phyloP scores from a whole-genome alignment of 495 filamentous ascomycete species.

The Achaetomiella virescens region DNA sequence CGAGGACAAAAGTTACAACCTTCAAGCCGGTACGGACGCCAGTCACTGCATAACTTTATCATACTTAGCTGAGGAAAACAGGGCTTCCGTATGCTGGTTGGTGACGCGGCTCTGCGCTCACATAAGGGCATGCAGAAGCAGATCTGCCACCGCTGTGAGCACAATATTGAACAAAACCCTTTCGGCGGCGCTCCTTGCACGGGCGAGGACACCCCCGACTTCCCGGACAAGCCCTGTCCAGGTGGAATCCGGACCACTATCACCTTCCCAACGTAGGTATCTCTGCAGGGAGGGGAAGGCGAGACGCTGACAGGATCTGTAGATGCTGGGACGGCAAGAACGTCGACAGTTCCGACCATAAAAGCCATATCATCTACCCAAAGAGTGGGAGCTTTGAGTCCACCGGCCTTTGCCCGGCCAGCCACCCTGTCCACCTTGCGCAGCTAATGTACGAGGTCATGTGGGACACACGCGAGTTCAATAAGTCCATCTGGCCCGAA shows the following conservation, averaged over 20 bases:
- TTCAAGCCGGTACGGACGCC: slow-evolving; percentile 29
- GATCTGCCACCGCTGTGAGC: slow-evolving; percentile 45
- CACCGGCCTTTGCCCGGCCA: slow-evolving; percentile 38
- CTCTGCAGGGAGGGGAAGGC: too few species aligned
- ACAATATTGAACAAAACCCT: slow-evolving; percentile 41
- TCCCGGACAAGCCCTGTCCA: slow-evolving; percentile 37
- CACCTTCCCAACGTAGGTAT: slow-evolving; percentile 39
- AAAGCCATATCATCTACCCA: slow-evolving; percentile 45
- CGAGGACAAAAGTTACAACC: slow-evolving; percentile 29
- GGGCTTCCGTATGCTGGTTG: slow-evolving; percentile 43
- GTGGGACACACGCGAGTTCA: slow-evolving; percentile 42
- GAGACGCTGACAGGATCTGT: background rate
- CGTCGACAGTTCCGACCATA: slow-evolving; percentile 48
- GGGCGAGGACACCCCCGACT: slow-evolving; percentile 39
- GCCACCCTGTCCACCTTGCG: slow-evolving; percentile 40
- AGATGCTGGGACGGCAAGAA: slow-evolving; percentile 52
- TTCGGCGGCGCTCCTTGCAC: slow-evolving; percentile 50
- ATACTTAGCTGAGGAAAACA: background rate
- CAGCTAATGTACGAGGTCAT: slow-evolving; percentile 49
- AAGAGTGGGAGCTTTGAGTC: slow-evolving; percentile 33
- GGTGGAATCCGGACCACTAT: slow-evolving; percentile 46
- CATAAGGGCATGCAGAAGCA: slow-evolving; percentile 30
- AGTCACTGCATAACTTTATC: background rate
- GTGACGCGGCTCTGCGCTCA: slow-evolving; percentile 30
- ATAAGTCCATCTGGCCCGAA: slow-evolving; percentile 39